phyloP scores from a whole-genome alignment of 768 basidiomycete genomes.

The Dentipellis fragilis region DNA sequence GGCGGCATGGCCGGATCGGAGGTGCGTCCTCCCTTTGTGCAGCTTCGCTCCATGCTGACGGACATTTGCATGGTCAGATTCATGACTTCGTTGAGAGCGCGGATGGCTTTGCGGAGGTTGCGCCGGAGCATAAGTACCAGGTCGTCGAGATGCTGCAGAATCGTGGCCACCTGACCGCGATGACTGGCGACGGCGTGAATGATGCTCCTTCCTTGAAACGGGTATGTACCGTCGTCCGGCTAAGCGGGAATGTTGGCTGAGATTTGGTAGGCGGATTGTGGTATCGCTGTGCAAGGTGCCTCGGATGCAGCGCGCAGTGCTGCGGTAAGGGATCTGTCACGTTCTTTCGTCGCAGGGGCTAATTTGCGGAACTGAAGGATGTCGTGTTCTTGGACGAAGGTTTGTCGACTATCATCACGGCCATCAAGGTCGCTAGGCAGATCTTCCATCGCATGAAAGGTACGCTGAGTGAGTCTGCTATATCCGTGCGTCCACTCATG shows the following conservation, averaged over 20 bases:
- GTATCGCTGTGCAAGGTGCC: constrained; percentile 34
- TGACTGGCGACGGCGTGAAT: constrained; percentile 31
- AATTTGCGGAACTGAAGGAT: too few relatives aligned
- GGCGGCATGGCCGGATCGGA: constrained; percentile 33
- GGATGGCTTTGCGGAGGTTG: constrained; percentile 42
- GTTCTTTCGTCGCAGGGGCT: too few relatives aligned
- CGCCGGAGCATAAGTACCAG: constrained; percentile 32
- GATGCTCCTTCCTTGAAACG: constrained; percentile 27
- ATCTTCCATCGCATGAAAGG: constrained; percentile 42
- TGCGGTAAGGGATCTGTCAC: constrained; percentile 14
- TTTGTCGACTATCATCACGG: constrained; percentile 30
- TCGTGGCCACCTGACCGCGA: constrained; percentile 31
- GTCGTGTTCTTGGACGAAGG: constrained; percentile 42
- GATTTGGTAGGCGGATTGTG: constrained; percentile 19
- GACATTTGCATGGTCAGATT: constrained; percentile 14
- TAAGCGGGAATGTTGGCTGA: not conserved
- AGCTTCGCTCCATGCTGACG: not conserved
- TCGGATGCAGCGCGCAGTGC: constrained; percentile 31
- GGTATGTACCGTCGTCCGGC: constrained; percentile 9
- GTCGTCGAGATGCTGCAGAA: constrained; percentile 30
- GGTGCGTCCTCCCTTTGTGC: not conserved
- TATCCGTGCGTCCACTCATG: not conserved
- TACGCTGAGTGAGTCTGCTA: constrained; percentile 23
- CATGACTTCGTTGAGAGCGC: constrained; percentile 37
- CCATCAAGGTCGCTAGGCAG: constrained; percentile 37